Evolutionary conservation across 1,284 basidiomycete species (phyloP), one percentile per base, ranked within the genome.

Genomic region (Ganoderma boninense): DNA sequence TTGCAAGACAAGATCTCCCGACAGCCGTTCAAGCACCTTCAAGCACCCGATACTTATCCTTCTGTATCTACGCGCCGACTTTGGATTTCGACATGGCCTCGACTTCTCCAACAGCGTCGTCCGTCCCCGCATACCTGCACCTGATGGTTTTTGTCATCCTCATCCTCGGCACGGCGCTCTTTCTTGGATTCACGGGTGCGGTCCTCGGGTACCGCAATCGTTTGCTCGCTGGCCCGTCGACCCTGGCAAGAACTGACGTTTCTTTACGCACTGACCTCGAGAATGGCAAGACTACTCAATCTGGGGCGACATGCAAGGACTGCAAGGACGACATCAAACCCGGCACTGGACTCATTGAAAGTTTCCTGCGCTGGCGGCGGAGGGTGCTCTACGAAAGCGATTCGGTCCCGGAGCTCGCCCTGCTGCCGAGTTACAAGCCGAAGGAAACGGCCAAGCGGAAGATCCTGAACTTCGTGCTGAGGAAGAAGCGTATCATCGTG

Each of bases 401-500:
- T 10, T 35, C 66, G 35, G 23, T 62, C 29, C 46, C 60, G 6
- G 60, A 52, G 66, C 49, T 62, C 44, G 66, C 66, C 13, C 46
- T 67, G 13, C 60, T 67, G 29, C 66, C 66, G 26, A 32, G 57
- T 16, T 52, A 40, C 38, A 1, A 16, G 23, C 59, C 44, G 14
- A 26, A 42, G 46, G 46, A 43, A 38, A 56, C 66, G 16, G 2
- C 42, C 16, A 20, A 18, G 44, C n/a, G 38, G 43, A 66, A 49
- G 65, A 18, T 59, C 16, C 56, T 66, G 8, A 49, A 60, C 57
- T 13, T 38, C 26, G 11, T 66, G 26, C 42, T 60, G 14, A 18
- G 54, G 56, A 66, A 60, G 65, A 29, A 49, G 29, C 35, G 54
- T 29, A 29, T 60, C 57, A n/a, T 60, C n/a, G 57, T 60, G 57